Conservation (phyloP, 768 basidiomycete species). For the Leccinum fibrillosum region DNA sequence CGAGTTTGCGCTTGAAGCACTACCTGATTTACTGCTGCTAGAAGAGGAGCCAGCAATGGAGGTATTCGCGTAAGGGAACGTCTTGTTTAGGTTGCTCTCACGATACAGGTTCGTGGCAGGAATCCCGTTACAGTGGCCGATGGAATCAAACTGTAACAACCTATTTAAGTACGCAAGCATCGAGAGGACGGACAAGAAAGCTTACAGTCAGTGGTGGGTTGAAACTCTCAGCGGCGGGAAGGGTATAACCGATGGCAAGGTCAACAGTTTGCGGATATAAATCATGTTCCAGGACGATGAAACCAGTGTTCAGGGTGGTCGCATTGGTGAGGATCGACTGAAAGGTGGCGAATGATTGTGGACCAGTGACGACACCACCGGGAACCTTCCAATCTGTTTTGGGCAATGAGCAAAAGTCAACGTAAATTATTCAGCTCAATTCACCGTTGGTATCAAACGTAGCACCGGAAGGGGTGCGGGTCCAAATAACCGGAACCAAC, state of each 20-base stretch:
- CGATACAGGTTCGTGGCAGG: conserved; percentile 70
- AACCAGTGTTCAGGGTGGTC: conserved; percentile 58
- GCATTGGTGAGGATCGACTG: conserved; percentile 71
- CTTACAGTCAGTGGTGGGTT: conserved; percentile 63
- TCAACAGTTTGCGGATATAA: conserved; percentile 83
- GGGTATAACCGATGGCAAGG: conserved; percentile 83
- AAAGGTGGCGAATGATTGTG: conserved; percentile 66
- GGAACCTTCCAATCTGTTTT: conserved; percentile 81
- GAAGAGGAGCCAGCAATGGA: conserved; percentile 10
- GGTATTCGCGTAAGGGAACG: conserved; percentile 55
- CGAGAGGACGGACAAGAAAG: neutral
- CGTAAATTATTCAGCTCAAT: conserved; percentile 1
- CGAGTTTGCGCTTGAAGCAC: neutral
- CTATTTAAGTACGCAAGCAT: neutral
- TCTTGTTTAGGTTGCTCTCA: conserved; percentile 72
- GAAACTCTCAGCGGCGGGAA: conserved; percentile 69
- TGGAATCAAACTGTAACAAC: conserved; percentile 55
- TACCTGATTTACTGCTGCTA: conserved; percentile 1
- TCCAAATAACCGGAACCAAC: conserved; percentile 89
- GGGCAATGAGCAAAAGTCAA: conserved; percentile 7
- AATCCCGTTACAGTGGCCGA: conserved; percentile 73
- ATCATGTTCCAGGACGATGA: conserved; percentile 90
- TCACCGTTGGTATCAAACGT: conserved; percentile 73
- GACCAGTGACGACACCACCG: conserved; percentile 65
- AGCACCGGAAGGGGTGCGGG: conserved; percentile 49